Base-by-base conservation (phyloP, 352 stramenopile species). In the Pythium myriotylum region DNA sequence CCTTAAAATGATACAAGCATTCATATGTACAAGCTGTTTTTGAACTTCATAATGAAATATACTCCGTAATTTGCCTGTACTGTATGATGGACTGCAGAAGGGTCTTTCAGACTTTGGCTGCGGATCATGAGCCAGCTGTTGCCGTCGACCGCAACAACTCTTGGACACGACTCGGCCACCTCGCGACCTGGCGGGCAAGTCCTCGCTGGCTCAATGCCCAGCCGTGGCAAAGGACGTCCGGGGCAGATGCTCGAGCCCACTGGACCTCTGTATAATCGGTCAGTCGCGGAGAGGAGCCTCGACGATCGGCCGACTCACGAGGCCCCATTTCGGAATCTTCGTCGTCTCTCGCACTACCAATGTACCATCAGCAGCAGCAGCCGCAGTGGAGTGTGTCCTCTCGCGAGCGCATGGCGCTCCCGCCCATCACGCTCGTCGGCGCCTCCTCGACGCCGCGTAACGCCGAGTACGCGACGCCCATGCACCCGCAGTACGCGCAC, bases 331-430 rank as follows among this genome's bases (percentile, higher is more conserved):
- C 33, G 20, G 50, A 57, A 57, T 57, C 32, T 26, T 19, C 42
- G 32, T 47, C 37, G 35, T 37, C 37, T 35, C 22, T 48, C 50
- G 35, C 50, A 47, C 50, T 65, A 40, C 58, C 59, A 49, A 59
- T 59, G 48, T 65, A 59, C 23, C 43, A 50, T 12, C 35, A 32
- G 23, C 54, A 39, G 42, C 27, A 24, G 26, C 27, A 42, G n/a
- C 33, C 39, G 26, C 35, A 69, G 47, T 69, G 62, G 62, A 63
- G 55, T 48, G 20, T 33, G 32, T 10, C 54, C 20, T 54, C 76
- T 4, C 69, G 71, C 46, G 76, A 85, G 54, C 80, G 80, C 42
- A 86, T 89, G 76, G 74, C 76, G 3, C 70, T 89, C 14, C 79
- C 77, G n/a, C 47, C 76, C 7, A 78, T 88, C 54, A 77, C 63